A percentile compares a stretch with the other conserved stretches of the same genome.
Evolutionary conservation across 495 filamentous ascomycete genomes (phyloP).

Genomic region (Penicillium longicatenatum): DNA sequence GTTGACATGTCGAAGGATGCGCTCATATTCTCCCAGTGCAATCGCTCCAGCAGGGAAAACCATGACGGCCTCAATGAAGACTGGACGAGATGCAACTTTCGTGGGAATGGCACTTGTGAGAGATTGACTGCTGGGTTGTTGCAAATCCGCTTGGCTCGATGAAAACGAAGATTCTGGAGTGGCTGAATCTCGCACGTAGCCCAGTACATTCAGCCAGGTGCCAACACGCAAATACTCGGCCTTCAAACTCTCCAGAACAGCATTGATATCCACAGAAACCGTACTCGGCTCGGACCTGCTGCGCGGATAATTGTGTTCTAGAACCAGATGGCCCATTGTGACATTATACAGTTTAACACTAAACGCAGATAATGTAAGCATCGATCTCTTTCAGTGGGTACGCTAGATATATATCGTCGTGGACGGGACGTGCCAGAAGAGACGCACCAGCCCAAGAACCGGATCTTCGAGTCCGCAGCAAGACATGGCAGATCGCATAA

Average conservation of each 20-base stretch:
- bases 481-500: slow-evolving; percentile 61
- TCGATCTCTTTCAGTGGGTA: background rate
- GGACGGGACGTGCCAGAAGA: background rate
- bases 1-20: slow-evolving; percentile 36
- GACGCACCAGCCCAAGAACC: slow-evolving; percentile 88
- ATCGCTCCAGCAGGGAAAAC: slow-evolving; percentile 67
- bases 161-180: slow-evolving; percentile 16
- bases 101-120: background rate
- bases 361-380: background rate
- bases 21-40: slow-evolving; percentile 65
- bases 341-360: slow-evolving; percentile 73
- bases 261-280: slow-evolving; percentile 68
- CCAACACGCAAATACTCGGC: slow-evolving; percentile 68
- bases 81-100: slow-evolving; percentile 20
- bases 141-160: slow-evolving; percentile 14
- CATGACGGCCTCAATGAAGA: slow-evolving; percentile 64
- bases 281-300: slow-evolving; percentile 31
- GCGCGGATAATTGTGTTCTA: slow-evolving; percentile 68
- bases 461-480: slow-evolving; percentile 69
- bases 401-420: background rate
- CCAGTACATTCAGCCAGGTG: slow-evolving; percentile 90
- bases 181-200: slow-evolving; percentile 60
- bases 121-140: slow-evolving; percentile 4
- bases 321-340: slow-evolving; percentile 56
- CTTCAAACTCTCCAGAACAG: slow-evolving; percentile 65